Evolutionary conservation across 768 basidiomycete genomes (phyloP), one percentile per base, ranked within the genome.

Genomic region (Fomitopsis serialis): DNA sequence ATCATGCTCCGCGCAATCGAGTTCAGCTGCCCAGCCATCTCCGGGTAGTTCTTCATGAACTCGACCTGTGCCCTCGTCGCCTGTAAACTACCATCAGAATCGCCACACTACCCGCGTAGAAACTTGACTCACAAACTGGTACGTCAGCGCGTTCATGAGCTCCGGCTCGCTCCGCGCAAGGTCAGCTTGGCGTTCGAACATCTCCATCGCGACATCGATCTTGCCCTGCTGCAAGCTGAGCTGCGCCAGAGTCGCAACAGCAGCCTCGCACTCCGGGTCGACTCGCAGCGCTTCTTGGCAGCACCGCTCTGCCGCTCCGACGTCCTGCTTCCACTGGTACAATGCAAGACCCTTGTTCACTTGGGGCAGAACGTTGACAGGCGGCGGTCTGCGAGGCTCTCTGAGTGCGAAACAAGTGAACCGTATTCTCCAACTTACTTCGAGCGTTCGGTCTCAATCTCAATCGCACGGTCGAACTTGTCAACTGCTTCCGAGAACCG

Each of bases 281-380:
- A 94, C 81, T 46, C 77, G 73, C 21, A 99, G 76, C 0, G 97
- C 97, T 68, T 98, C 89, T 53, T 84, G 75, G 66, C 93, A 95
- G 66, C 92, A 87, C 19, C 74, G 72, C 68, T 96, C 94, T 1
- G 93, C 94, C 1, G 79, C 82, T 7, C 74, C 76, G 53, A 92
- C 78, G 65, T 98, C 92, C 65, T 96, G 89, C 68, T 92, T 90
- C 89, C 89, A 93, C 72, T 98, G 97, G 79, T 86, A 98, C 45
- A 98, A 64, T 0, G 93, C 89, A 21, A 98, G 85, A n/a, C 95
- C 94, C 67, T 96, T 97, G 84, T 99, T 99, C 50, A 98, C 94
- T 42, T 96, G 74, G 0, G 96, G 89, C 2, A 98, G 78, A 22
- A 97, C 96, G 67, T 98, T 99, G 49, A 73, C 72, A 23, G 77